Percentiles rank a stretch among this genome's conserved stretches.
Evolutionary conservation across 1,284 basidiomycete genomes (phyloP).

Genomic region (Leucoagaricus sp.): DNA sequence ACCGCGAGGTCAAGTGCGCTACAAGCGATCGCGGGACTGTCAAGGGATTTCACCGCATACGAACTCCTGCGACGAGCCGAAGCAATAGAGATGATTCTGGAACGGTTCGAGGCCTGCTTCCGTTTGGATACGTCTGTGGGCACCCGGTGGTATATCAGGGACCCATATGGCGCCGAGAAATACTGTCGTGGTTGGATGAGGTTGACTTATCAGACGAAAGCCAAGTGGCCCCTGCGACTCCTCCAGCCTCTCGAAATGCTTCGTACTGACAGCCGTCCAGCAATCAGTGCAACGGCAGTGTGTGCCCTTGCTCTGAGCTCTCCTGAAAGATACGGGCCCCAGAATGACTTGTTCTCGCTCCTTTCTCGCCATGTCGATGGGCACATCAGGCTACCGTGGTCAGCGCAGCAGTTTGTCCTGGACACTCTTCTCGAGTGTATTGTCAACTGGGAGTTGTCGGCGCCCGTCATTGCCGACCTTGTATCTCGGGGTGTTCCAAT

Average conservation of each 20-base stretch:
- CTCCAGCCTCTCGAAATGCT: slow-evolving; percentile 36
- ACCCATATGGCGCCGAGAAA: slow-evolving; percentile 32
- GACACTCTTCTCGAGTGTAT: slow-evolving; percentile 39
- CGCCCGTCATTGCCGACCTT: slow-evolving; percentile 35
- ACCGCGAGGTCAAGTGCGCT: slow-evolving; percentile 30
- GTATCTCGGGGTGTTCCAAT: slow-evolving; percentile 33
- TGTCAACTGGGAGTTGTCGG: slow-evolving; percentile 37
- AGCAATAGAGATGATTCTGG: slow-evolving; percentile 32
- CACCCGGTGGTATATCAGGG: slow-evolving; percentile 36
- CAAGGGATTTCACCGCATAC: slow-evolving; percentile 37
- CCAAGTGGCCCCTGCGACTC: slow-evolving; percentile 37
- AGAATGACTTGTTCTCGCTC: slow-evolving; percentile 35
- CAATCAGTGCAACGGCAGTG: slow-evolving; percentile 35
- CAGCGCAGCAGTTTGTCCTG: slow-evolving; percentile 36
- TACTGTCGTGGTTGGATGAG: slow-evolving; percentile 42
- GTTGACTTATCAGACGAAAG: slow-evolving; percentile 33
- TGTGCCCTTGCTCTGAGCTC: slow-evolving; percentile 37
- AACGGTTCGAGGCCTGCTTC: slow-evolving; percentile 37
- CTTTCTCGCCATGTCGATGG: slow-evolving; percentile 33
- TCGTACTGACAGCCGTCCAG: slow-evolving; percentile 28
- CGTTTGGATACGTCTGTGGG: slow-evolving; percentile 37
- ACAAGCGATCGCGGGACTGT: slow-evolving; percentile 38
- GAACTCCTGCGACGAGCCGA: slow-evolving; percentile 36
- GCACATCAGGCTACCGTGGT: slow-evolving; percentile 30
- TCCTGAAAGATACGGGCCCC: slow-evolving; percentile 27